Evolutionary conservation across 2,329 filamentous ascomycete species (phyloP).

Genomic region (Aspergillus oerlinghausenensis): DNA sequence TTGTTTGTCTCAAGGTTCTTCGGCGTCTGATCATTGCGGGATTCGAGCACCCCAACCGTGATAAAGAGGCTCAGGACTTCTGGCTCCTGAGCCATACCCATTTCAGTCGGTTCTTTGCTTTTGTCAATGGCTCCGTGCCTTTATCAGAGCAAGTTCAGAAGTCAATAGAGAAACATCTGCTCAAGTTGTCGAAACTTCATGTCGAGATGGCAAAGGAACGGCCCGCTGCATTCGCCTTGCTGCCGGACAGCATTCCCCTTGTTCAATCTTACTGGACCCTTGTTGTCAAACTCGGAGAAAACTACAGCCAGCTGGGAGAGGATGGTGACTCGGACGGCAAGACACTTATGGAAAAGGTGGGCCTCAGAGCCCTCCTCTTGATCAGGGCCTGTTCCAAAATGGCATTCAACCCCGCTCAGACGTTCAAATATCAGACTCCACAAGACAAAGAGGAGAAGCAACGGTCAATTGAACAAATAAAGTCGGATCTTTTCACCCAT

Average conservation of each 20-base stretch:
- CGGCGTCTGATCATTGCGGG: conserved; percentile 74
- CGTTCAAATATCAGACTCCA: conserved; percentile 75
- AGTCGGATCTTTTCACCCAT: conserved; percentile 68
- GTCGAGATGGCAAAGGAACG: conserved; percentile 77
- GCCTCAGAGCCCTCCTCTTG: conserved; percentile 76
- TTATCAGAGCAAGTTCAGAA: conserved; percentile 52
- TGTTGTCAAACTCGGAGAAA: conserved; percentile 69
- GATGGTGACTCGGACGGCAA: conserved; percentile 47
- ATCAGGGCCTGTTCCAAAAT: conserved; percentile 80
- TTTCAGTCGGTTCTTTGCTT: conserved; percentile 68
- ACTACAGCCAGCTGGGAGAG: conserved; percentile 46
- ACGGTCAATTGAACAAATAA: conserved; percentile 64
- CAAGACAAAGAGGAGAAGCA: conserved; percentile 73
- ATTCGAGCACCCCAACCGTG: conserved; percentile 78
- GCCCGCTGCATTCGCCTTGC: conserved; percentile 73
- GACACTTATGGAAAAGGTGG: conserved; percentile 69
- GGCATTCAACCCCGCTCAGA: conserved; percentile 73
- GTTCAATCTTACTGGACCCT: conserved; percentile 82
- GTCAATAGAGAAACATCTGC: conserved; percentile 74
- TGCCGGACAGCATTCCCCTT: conserved; percentile 74
- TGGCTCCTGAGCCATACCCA: conserved; percentile 76
- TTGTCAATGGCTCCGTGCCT: conserved; percentile 56
- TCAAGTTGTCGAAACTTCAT: conserved; percentile 90
- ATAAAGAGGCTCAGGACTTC: conserved; percentile 69
- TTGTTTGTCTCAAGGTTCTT: conserved; percentile 73